phyloP scores from a whole-genome alignment of 139 green algal genomes.

The Chlamydomonas eustigma region DNA sequence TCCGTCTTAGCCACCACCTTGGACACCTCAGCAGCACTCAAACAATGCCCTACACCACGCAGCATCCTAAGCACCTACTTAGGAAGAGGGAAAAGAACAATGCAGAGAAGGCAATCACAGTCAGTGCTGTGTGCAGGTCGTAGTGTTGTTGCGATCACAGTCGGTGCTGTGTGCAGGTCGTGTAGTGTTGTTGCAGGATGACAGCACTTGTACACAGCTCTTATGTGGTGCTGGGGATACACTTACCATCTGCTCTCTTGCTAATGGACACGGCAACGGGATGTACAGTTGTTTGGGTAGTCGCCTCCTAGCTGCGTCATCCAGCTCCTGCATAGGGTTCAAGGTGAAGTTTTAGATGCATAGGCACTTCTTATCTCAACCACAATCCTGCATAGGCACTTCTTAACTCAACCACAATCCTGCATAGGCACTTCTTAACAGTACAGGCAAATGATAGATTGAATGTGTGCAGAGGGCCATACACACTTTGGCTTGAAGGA shows the following conservation, averaged over 20 bases:
- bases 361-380: neutral
- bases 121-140: too few species aligned
- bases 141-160: too few species aligned
- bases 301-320: slow-evolving; percentile 88
- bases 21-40: slow-evolving; percentile 59
- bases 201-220: slow-evolving; percentile 68
- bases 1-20: slow-evolving; percentile 52
- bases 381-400: neutral
- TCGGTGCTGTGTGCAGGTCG: too few species aligned
- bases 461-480: too few species aligned
- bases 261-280: slow-evolving; percentile 79
- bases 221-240: too few species aligned
- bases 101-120: too few species aligned
- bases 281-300: slow-evolving; percentile 99
- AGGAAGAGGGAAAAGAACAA: neutral
- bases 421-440: neutral
- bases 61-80: neutral
- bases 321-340: slow-evolving; percentile 77
- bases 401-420: neutral
- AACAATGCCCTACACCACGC: slow-evolving; percentile 20
- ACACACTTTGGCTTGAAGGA: too few species aligned
- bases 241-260: slow-evolving; percentile 60
- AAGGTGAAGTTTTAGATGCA: neutral
- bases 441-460: too few species aligned
- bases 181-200: neutral